A percentile compares a stretch with the other conserved stretches of the same genome.
Evolutionary conservation across 257 asterid genomes (phyloP).

Genomic region (Nicotiana paniculata): DNA sequence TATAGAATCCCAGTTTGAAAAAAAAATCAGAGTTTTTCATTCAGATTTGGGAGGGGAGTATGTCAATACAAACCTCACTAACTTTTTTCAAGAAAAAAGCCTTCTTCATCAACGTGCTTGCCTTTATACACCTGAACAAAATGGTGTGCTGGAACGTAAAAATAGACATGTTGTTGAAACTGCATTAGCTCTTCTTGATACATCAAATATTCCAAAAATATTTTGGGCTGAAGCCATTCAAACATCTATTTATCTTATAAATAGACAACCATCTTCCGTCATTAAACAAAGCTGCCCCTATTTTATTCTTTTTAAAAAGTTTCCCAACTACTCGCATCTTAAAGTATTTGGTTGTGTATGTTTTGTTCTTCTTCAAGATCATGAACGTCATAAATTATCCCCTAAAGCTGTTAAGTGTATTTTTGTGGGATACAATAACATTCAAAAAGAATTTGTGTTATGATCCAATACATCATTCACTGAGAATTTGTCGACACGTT

Average conservation of each 20-base stretch:
- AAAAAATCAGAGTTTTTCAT: too few species aligned
- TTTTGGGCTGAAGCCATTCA: slow-evolving; percentile 8
- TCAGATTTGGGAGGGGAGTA: neutral
- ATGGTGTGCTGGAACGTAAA: neutral
- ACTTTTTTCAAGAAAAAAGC: too few species aligned
- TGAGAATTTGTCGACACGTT: neutral
- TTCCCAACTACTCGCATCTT: neutral
- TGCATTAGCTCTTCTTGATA: slow-evolving; percentile 1
- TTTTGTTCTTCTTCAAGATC: too few species aligned
- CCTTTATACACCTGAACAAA: too few species aligned
- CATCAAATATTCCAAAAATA: neutral
- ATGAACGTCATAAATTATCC: too few species aligned
- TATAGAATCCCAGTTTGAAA: too few species aligned
- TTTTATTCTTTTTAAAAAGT: neutral
- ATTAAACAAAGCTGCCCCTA: too few species aligned
- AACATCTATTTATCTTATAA: neutral
- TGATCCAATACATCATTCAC: neutral
- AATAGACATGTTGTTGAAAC: slow-evolving; percentile 11
- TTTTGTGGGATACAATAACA: neutral
- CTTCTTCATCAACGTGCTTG: too few species aligned
- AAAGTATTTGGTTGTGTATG: too few species aligned
- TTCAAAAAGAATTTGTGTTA: neutral
- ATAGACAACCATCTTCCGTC: neutral
- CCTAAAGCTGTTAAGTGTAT: neutral
- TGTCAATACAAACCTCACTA: neutral